phyloP scores from a whole-genome alignment of 768 basidiomycete genomes.

The Albatrellus ellisii region DNA sequence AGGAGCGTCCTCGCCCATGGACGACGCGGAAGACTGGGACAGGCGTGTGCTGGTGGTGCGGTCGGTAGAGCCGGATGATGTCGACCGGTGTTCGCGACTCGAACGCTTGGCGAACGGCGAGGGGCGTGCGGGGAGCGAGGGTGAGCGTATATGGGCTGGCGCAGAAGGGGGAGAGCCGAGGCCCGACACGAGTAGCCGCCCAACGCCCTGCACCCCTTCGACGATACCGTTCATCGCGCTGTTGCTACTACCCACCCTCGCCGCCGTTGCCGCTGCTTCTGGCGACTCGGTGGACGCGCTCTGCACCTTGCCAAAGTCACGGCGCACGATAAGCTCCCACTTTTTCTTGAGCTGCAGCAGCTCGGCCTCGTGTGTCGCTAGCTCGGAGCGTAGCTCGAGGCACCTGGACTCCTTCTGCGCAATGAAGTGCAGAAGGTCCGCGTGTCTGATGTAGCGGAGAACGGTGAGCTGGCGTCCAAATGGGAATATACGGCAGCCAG shows the following conservation, averaged over 20 bases:
- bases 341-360: constrained; percentile 63
- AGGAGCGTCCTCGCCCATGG: constrained; percentile 20
- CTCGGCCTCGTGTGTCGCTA: constrained; percentile 60
- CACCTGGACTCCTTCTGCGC: constrained; percentile 81
- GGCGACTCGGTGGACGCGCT: constrained; percentile 14
- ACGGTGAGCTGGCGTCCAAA: neutral
- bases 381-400: constrained; percentile 66
- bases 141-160: constrained; percentile 14
- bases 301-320: constrained; percentile 31
- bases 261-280: neutral
- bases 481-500: neutral
- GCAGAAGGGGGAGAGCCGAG: neutral
- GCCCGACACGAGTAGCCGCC: neutral
- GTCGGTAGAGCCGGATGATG: constrained; percentile 17
- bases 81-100: constrained; percentile 9
- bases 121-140: constrained; percentile 10
- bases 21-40: constrained; percentile 35
- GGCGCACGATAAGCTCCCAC: constrained; percentile 71
- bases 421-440: constrained; percentile 70
- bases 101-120: constrained; percentile 7
- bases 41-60: constrained; percentile 21
- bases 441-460: constrained; percentile 37
- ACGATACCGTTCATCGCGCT: neutral
- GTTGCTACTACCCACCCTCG: constrained; percentile 7
- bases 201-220: neutral